A percentile compares a stretch with the other conserved stretches of the same genome.
These are phyloP conservation scores for Poterioochromonas sp. DNA, from an alignment of 352 stramenopile genomes.

Conservation along the genomic window DNA sequence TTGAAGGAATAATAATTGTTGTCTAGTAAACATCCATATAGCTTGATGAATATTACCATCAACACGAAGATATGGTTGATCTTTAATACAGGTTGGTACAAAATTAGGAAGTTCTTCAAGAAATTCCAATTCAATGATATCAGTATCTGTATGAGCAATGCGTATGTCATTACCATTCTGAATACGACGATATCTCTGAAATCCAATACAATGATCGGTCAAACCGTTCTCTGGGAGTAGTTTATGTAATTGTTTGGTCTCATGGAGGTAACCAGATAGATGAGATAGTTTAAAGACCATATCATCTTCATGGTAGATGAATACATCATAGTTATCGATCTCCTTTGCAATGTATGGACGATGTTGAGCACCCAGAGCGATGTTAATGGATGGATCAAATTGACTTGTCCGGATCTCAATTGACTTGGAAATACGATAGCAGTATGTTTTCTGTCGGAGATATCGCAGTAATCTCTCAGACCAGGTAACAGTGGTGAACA, in stretches of 20 bases:
- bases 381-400: not conserved
- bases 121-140: slow-evolving; percentile 20
- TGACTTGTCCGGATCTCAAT: not conserved
- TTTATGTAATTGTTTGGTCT: slow-evolving; percentile 6
- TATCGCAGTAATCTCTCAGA: not conserved
- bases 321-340: slow-evolving; percentile 13
- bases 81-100: not conserved
- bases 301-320: slow-evolving; percentile 28
- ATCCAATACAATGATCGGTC: slow-evolving; percentile 1
- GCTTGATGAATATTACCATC: slow-evolving; percentile 26
- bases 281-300: slow-evolving; percentile 8
- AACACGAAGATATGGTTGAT: slow-evolving; percentile 4
- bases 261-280: slow-evolving; percentile 1
- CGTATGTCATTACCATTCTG: not conserved
- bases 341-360: not conserved
- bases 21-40: slow-evolving; percentile 12
- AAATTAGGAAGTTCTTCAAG: slow-evolving; percentile 10
- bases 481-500: slow-evolving; percentile 20
- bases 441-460: not conserved
- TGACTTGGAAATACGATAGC: not conserved
- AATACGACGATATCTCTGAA: slow-evolving; percentile 15
- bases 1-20: slow-evolving; percentile 3
- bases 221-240: not conserved
- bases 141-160: not conserved
- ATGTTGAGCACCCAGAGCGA: slow-evolving; percentile 1